Evolutionary conservation across 306 rosid species (phyloP), one percentile per base, ranked within the genome.

Genomic region (Hippophae tibetana): DNA sequence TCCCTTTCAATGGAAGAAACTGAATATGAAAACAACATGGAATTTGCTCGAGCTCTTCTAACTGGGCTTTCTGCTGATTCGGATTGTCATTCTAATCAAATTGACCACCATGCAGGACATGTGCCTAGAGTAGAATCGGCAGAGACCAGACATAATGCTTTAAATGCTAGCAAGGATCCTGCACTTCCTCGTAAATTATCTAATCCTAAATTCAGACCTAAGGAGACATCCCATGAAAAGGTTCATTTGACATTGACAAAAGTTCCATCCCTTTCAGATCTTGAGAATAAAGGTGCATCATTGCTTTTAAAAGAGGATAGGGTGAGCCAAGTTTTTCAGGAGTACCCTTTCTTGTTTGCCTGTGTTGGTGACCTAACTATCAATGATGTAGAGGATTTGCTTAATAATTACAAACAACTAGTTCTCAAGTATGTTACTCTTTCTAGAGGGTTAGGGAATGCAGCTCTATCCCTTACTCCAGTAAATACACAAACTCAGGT

Each of bases 1-100:
- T 72, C 99, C 82, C 68, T 93, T 66, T 93, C 99, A 43, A 80
- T 93, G 90, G 97, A 93, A 44, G 97, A 86, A 75, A 67, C 69
- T 2, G 99, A 93, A 76, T 93, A 74, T 62, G 95, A 84, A 77
- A 80, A 82, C 66, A 93, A 84, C 74, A 80, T 93, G 85, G 97
- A 93, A 78, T 80, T 79, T 56, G 90, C 97, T n/a, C 97, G 77
- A 74, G 81, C 94, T 54, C 81, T 93, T 77, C 81, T 86, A 31
- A 80, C 85, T 3, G 99, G 96, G 54, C 83, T 80, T 62, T 88
- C 97, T 27, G 76, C 64, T 74, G 86, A 85, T 57, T 45, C 52
- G 10, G 81, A 76, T 23, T 75, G 69, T 58, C 82, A 72, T 5
- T 54, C 82, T 66, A 54, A 66, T 77, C 85, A 72, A 67, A 79